phyloP scores from a whole-genome alignment of 371 early-diverging fungal genomes.

The Blakeslea trispora region DNA sequence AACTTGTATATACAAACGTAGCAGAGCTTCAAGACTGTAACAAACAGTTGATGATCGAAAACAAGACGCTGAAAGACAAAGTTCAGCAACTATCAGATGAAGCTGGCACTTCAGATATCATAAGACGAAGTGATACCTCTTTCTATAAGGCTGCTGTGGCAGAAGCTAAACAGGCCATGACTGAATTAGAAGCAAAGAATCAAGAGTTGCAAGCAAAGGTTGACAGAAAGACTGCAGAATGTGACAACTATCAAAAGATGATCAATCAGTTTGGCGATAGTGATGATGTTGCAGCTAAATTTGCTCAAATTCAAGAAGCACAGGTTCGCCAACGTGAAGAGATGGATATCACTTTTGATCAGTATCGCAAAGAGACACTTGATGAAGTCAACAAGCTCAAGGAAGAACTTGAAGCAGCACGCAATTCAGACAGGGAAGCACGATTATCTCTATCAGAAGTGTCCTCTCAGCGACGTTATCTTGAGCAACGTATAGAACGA shows the following conservation, averaged over 20 bases:
- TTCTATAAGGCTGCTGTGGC: conserved; percentile 5
- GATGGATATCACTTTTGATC: conserved; percentile 10
- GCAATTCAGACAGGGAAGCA: conserved; percentile 6
- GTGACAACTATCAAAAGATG: conserved; percentile 13
- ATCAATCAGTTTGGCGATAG: conserved; percentile 3
- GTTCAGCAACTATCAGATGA: neutral
- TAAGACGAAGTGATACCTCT: neutral
- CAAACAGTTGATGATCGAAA: conserved; percentile 1
- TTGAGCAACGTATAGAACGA: neutral
- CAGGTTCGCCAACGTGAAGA: conserved; percentile 9
- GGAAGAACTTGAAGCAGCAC: conserved; percentile 5
- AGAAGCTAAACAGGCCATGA: neutral
- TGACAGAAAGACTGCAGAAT: neutral
- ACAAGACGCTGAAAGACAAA: neutral
- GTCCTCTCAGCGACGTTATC: neutral
- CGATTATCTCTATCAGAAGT: neutral
- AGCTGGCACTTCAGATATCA: neutral
- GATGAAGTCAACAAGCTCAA: conserved; percentile 10
- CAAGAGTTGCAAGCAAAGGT: conserved; percentile 2
- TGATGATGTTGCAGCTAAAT: conserved; percentile 3
- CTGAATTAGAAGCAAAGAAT: neutral
- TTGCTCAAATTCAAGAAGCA: conserved; percentile 10
- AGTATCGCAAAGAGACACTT: conserved; percentile 6
- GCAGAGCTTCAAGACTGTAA: conserved; percentile 17
- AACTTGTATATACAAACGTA: conserved; percentile 19